Conservation (phyloP, 192 early-diverging fungal species). For the Podochytrium sp. region DNA sequence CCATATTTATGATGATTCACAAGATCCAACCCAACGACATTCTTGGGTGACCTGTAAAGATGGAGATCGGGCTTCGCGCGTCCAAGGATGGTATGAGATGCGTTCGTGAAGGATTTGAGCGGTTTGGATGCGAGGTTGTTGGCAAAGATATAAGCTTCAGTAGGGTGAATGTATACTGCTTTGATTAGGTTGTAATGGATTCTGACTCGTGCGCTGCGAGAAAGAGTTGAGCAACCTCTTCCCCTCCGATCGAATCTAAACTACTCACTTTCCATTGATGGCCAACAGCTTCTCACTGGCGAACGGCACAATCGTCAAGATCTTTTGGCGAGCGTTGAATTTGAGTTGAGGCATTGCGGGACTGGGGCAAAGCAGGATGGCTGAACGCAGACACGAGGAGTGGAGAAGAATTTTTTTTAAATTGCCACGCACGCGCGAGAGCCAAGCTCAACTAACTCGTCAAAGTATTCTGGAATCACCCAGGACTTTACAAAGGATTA, state of each 20-base stretch:
- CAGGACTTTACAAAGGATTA: not conserved
- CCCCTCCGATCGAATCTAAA: not conserved
- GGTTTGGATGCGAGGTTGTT: not conserved
- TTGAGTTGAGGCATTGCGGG: slow-evolving; percentile 18
- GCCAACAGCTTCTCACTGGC: slow-evolving; percentile 11
- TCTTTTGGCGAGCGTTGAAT: not conserved
- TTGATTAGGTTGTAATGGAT: slow-evolving; percentile 6
- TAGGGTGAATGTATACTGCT: not conserved
- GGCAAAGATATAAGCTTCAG: not conserved
- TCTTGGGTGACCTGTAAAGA: not conserved
- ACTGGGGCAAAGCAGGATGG: not conserved
- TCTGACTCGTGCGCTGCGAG: not conserved
- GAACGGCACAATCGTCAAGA: slow-evolving; percentile 6
- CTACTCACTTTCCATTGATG: not conserved
- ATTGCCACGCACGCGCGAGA: not conserved
- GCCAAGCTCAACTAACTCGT: not conserved
- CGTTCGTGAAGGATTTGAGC: not conserved
- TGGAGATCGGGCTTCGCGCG: slow-evolving; percentile 13
- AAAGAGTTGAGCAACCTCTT: not conserved
- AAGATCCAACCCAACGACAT: slow-evolving; percentile 14
- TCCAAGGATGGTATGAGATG: not conserved
- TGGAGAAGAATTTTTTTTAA: not conserved
- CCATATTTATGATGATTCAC: slow-evolving; percentile 6
- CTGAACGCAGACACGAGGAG: too few species aligned
- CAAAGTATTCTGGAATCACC: not conserved